Percentiles rank a stretch among this genome's conserved stretches.
phyloP scores from a whole-genome alignment of 129 eudicot genomes.

The Lonicera japonica region DNA sequence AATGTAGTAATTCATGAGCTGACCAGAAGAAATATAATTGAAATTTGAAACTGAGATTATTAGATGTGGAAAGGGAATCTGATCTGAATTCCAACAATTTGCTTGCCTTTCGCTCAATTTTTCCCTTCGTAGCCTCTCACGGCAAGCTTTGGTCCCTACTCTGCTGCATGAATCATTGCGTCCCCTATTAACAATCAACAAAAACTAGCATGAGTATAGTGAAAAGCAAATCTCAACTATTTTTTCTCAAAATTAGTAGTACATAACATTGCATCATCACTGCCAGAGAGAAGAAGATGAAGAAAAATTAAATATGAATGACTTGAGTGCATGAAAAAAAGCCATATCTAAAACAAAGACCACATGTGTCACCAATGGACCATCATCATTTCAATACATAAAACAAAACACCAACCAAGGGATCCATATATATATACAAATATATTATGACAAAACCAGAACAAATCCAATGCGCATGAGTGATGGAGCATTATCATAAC shows the following conservation, averaged over 20 bases:
- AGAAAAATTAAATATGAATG: background rate
- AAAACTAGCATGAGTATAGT: background rate
- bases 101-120: constrained; percentile 69
- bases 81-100: background rate
- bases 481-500: background rate
- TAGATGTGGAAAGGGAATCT: background rate
- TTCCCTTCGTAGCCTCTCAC: constrained; percentile 85
- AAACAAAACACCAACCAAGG: background rate
- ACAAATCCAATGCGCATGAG: background rate
- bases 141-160: constrained; percentile 69
- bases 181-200: constrained; percentile 38
- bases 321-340: background rate
- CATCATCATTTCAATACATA: background rate
- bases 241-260: background rate
- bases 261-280: background rate
- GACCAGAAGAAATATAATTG: background rate
- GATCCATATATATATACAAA: background rate
- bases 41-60: too few relatives aligned
- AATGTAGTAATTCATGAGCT: background rate
- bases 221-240: too few relatives aligned
- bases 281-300: background rate
- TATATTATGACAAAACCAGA: background rate
- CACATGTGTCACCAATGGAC: background rate
- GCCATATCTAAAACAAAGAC: background rate
- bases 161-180: constrained; percentile 50